These are phyloP conservation scores for Marasmius fiardii DNA, from an alignment of 1,284 basidiomycete species.

Conservation along the genomic window DNA sequence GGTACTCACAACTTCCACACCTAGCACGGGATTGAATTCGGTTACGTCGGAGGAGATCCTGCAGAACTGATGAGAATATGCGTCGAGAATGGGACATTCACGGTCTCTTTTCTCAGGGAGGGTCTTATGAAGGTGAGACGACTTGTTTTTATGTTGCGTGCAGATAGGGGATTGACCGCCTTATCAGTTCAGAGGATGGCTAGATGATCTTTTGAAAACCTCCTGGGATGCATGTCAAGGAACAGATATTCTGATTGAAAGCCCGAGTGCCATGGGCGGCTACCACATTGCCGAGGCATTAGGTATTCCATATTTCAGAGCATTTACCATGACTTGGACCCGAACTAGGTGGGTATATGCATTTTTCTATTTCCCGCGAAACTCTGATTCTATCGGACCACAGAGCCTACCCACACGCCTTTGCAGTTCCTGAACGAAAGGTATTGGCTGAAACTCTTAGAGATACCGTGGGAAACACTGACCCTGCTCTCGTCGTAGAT, in stretches of 20 bases:
- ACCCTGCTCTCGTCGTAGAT: constrained; percentile 47
- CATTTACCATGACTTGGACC: constrained; percentile 87
- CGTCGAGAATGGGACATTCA: constrained; percentile 96
- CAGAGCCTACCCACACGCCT: constrained; percentile 95
- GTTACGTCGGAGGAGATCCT: constrained; percentile 93
- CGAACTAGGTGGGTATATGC: constrained; percentile 56
- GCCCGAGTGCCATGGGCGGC: constrained; percentile 98
- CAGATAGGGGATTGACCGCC: background rate
- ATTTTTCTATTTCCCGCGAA: constrained; percentile 10
- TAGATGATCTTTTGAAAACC: constrained; percentile 91
- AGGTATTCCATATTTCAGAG: constrained; percentile 89
- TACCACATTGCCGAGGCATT: constrained; percentile 96
- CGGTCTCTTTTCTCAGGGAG: constrained; percentile 91
- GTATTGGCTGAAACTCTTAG: constrained; percentile 26
- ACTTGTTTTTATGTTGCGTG: background rate
- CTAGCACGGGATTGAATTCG: constrained; percentile 93
- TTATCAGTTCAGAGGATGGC: constrained; percentile 88
- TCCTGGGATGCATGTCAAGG: constrained; percentile 96
- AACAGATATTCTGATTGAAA: constrained; percentile 92
- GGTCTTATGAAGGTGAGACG: constrained; percentile 72
- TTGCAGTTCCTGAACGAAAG: constrained; percentile 92
- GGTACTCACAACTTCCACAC: constrained; percentile 11
- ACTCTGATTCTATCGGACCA: constrained; percentile 10
- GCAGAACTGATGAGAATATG: constrained; percentile 94
- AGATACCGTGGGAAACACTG: constrained; percentile 6